Conservation (phyloP, 2,329 filamentous ascomycete species). For the Pyrenophora teres region DNA sequence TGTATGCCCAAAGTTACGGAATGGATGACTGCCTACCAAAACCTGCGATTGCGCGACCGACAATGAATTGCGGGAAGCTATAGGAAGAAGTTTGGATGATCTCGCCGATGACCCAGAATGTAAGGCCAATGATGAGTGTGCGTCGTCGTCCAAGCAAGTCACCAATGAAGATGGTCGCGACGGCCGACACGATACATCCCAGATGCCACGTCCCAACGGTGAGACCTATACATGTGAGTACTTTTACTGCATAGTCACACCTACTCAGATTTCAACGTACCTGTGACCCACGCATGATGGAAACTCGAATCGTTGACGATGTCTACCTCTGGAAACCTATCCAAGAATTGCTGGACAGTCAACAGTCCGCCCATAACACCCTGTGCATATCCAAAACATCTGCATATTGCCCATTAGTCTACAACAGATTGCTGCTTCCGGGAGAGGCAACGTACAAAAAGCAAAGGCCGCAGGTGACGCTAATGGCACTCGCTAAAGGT, state of each 20-base stretch:
- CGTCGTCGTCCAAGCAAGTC: conserved; percentile 56
- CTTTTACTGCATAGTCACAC: neutral
- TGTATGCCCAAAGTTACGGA: neutral
- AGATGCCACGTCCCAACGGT: conserved; percentile 46
- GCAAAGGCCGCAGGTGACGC: conserved; percentile 33
- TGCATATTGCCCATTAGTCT: conserved; percentile 24
- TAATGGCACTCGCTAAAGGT: conserved; percentile 28
- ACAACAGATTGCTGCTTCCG: neutral
- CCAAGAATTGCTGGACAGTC: conserved; percentile 66
- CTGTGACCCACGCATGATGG: conserved; percentile 33
- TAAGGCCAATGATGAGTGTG: conserved; percentile 55
- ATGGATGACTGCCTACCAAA: conserved; percentile 49
- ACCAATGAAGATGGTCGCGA: conserved; percentile 56
- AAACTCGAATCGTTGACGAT: conserved; percentile 26
- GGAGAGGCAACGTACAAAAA: conserved; percentile 27
- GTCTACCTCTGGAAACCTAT: conserved; percentile 34
- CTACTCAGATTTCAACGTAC: conserved; percentile 12
- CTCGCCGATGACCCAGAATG: conserved; percentile 56
- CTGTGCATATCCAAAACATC: conserved; percentile 64
- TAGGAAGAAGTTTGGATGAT: conserved; percentile 56
- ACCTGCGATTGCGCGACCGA: conserved; percentile 56
- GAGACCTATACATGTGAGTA: conserved; percentile 25
- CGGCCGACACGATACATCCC: conserved; percentile 63
- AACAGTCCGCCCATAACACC: conserved; percentile 73
- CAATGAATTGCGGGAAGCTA: conserved; percentile 56